phyloP scores from a whole-genome alignment of 495 filamentous ascomycete genomes.

The Aspergillus cristatus region DNA sequence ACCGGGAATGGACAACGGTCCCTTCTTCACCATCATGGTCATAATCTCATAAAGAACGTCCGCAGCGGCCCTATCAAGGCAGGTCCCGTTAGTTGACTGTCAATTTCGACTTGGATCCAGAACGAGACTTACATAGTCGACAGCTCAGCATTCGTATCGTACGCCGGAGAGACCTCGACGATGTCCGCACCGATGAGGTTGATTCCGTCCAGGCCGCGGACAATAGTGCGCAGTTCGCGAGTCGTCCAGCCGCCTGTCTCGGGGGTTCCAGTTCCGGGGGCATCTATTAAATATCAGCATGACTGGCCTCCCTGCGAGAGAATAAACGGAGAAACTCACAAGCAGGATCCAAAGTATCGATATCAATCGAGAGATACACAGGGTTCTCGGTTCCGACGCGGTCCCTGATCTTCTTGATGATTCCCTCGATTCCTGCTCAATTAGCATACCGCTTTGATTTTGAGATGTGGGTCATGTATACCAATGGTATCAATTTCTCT shows the following conservation, averaged over 20 bases:
- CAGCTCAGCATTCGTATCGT: conserved; percentile 60
- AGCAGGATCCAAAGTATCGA: conserved; percentile 80
- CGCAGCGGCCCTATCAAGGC: conserved; percentile 46
- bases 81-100: not conserved
- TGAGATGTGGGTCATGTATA: conserved; percentile 6
- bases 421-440: conserved; percentile 40
- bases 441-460: not conserved
- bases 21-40: conserved; percentile 57
- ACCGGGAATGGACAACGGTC: conserved; percentile 34
- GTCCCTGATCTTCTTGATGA: conserved; percentile 66
- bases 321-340: conserved; percentile 44
- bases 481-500: conserved; percentile 74
- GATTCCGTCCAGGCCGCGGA: conserved; percentile 64
- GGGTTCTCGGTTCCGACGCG: conserved; percentile 62
- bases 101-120: not conserved
- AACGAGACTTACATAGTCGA: conserved; percentile 43
- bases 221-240: conserved; percentile 63
- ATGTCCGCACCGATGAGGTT: conserved; percentile 74
- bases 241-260: conserved; percentile 86
- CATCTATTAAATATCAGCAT: conserved; percentile 33
- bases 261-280: conserved; percentile 76
- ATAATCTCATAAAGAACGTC: conserved; percentile 58
- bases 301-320: not conserved
- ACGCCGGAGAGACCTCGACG: conserved; percentile 64
- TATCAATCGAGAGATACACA: conserved; percentile 81